A percentile compares a stretch with the other conserved stretches of the same genome.
Conservation (phyloP, 192 early-diverging fungal species). For the Jimgerdemannia flammicorona region DNA sequence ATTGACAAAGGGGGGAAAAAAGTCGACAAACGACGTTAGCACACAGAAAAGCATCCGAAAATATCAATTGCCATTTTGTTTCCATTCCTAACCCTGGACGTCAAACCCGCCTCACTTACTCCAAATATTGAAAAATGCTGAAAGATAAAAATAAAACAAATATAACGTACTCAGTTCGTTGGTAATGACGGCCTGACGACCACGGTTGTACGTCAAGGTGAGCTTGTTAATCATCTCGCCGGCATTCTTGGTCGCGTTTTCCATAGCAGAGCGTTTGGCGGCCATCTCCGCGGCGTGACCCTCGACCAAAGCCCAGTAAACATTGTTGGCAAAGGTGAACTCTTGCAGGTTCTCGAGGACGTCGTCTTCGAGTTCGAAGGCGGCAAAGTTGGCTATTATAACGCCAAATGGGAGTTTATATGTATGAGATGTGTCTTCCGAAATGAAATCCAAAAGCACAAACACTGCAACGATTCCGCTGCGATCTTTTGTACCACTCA, state of each 20-base stretch:
- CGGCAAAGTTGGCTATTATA: conserved; percentile 59
- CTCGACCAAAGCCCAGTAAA: conserved; percentile 96
- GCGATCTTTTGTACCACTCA: background rate
- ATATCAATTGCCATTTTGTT: too few relatives aligned
- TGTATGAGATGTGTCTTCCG: too few relatives aligned
- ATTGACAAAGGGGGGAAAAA: too few relatives aligned
- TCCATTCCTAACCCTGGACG: too few relatives aligned
- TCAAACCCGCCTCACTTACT: too few relatives aligned
- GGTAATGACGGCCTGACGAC: conserved; percentile 97
- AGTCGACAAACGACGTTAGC: too few relatives aligned
- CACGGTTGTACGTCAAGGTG: conserved; percentile 95
- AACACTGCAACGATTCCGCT: background rate
- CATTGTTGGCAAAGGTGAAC: conserved; percentile 89
- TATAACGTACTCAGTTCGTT: conserved; percentile 78
- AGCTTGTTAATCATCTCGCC: conserved; percentile 97
- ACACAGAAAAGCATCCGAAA: too few relatives aligned
- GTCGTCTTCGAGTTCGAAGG: conserved; percentile 91
- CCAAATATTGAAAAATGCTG: too few relatives aligned
- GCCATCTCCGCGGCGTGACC: conserved; percentile 95
- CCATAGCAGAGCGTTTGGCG: conserved; percentile 97
- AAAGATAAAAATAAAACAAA: too few relatives aligned
- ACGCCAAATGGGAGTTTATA: background rate
- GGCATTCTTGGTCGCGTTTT: conserved; percentile 99
- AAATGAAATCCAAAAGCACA: too few relatives aligned
- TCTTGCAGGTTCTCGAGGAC: conserved; percentile 86